Evolutionary conservation across 192 early-diverging fungal species (phyloP).

Genomic region (Backusella mclennaniae): DNA sequence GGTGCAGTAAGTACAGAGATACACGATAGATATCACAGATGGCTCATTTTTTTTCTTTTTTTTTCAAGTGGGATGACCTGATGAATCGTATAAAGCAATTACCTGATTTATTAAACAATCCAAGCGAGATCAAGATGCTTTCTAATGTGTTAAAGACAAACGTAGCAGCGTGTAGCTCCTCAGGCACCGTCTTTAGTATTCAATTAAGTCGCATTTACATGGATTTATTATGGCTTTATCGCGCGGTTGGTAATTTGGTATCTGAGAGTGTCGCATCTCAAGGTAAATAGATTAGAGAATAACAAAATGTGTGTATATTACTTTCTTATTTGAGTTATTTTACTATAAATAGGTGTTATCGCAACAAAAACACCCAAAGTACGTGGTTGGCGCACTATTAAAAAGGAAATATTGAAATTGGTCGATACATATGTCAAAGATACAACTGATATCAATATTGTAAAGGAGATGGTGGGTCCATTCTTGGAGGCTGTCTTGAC

Average conservation of each 20-base stretch:
- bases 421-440: conserved; percentile 89
- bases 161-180: conserved; percentile 83
- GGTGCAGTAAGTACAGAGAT: conserved; percentile 49
- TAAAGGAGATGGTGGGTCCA: conserved; percentile 88
- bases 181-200: conserved; percentile 82
- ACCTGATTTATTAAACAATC: conserved; percentile 65
- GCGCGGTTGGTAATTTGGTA: conserved; percentile 83
- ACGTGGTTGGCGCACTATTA: conserved; percentile 90
- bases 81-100: conserved; percentile 67
- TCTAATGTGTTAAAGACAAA: conserved; percentile 95
- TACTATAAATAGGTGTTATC: conserved; percentile 47
- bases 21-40: neutral
- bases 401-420: conserved; percentile 91
- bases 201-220: conserved; percentile 90
- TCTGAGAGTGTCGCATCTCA: conserved; percentile 71
- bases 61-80: conserved; percentile 72
- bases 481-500: conserved; percentile 85
- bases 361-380: conserved; percentile 91
- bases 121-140: conserved; percentile 87
- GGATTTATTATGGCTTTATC: conserved; percentile 90
- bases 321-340: neutral
- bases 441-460: conserved; percentile 76
- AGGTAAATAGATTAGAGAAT: conserved; percentile 28
- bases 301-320: neutral
- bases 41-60: neutral